Percentiles rank a stretch among this genome's conserved stretches.
Conservation (phyloP, 768 basidiomycete genomes). For the Strobilomyces dryophilus region DNA sequence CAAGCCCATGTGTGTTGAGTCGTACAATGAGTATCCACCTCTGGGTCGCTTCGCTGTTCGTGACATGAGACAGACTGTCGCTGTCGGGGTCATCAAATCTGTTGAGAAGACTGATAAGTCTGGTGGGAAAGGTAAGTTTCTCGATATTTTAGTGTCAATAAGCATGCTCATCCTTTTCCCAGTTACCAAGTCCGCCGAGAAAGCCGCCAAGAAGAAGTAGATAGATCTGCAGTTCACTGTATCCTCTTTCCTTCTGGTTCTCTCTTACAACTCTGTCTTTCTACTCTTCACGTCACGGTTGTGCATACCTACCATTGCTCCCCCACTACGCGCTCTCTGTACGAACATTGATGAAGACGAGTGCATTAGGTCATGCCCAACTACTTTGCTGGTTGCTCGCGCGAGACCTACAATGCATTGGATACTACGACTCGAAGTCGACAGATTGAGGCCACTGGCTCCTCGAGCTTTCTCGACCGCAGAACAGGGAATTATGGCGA, state of each 20-base stretch:
- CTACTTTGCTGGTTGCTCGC: not conserved
- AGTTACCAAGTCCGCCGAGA: conserved; percentile 96
- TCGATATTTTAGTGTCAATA: not conserved
- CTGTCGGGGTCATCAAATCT: conserved; percentile 97
- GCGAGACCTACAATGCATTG: not conserved
- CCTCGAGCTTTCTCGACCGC: too few relatives aligned
- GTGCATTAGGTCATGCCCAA: conserved; percentile 21
- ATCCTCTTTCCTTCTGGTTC: conserved; percentile 48
- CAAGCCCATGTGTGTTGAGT: conserved; percentile 96
- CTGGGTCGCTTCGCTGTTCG: conserved; percentile 99
- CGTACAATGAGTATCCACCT: conserved; percentile 97
- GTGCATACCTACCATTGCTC: conserved; percentile 34
- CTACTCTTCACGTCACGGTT: conserved; percentile 16
- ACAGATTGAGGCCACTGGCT: too few relatives aligned
- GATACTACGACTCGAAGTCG: too few relatives aligned
- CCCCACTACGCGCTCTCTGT: conserved; percentile 42
- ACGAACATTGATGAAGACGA: conserved; percentile 42
- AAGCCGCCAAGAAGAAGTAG: conserved; percentile 95
- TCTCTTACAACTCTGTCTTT: conserved; percentile 38
- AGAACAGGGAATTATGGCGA: too few relatives aligned
- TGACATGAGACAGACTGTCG: conserved; percentile 99
- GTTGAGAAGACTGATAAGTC: conserved; percentile 93
- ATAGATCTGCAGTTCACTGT: conserved; percentile 71
- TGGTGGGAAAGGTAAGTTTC: conserved; percentile 72
- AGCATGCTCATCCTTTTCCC: conserved; percentile 15